Conservation (phyloP, 441 rosid genomes). For the Populus hybrid region DNA sequence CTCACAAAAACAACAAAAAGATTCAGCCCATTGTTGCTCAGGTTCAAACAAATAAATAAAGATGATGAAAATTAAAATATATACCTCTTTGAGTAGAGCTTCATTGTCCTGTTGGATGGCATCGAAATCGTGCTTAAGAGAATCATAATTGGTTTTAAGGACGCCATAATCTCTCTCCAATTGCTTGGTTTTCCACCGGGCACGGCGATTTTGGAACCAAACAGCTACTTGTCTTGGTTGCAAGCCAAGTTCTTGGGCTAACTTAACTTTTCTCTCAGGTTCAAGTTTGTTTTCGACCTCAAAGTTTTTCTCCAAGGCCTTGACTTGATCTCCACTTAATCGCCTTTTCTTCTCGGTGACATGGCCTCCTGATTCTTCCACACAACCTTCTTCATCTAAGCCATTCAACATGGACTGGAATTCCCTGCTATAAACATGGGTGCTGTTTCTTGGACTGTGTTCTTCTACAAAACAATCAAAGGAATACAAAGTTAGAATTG, state of each 20-base stretch:
- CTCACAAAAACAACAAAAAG: not conserved
- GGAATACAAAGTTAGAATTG: conserved; percentile 6
- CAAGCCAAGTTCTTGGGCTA: too few species aligned
- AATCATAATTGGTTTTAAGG: conserved; percentile 25
- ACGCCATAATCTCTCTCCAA: conserved; percentile 10
- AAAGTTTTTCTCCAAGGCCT: conserved; percentile 34
- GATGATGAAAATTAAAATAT: not conserved
- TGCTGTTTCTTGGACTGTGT: conserved; percentile 48
- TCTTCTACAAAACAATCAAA: conserved; percentile 40
- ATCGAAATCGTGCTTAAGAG: conserved; percentile 41
- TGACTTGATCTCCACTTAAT: conserved; percentile 77
- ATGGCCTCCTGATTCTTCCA: conserved; percentile 49
- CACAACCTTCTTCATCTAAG: conserved; percentile 61
- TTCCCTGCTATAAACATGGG: conserved; percentile 50
- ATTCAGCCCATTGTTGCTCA: not conserved
- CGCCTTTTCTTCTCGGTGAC: conserved; percentile 73
- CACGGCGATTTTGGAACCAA: too few species aligned
- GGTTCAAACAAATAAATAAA: not conserved
- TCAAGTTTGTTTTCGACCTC: too few species aligned
- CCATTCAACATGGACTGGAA: conserved; percentile 70
- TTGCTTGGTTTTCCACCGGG: too few species aligned
- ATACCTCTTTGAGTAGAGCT: conserved; percentile 70
- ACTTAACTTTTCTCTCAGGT: too few species aligned
- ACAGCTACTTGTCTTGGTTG: too few species aligned
- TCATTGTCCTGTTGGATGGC: conserved; percentile 71